Base-by-base conservation (phyloP, 2,329 filamentous ascomycete species). In the Golovinomyces cichoracearum region DNA sequence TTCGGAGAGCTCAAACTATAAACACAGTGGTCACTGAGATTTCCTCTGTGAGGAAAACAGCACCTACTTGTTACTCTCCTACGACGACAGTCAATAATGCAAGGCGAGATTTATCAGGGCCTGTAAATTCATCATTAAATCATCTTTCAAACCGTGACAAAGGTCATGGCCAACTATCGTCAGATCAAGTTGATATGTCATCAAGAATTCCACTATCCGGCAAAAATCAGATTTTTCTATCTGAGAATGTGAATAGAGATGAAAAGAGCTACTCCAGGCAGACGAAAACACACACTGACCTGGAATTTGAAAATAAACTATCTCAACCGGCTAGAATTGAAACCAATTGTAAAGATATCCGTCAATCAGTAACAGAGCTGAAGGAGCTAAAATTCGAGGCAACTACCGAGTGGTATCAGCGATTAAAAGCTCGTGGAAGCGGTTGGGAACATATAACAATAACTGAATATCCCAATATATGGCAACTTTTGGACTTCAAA, bases 401-500 rank as follows among this genome's bases (percentile, higher is more conserved):
- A 12, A 53, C 52, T n/a, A 48, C 42, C 3, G 45, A 23, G 15
- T 53, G 52, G 52, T 53, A 53, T 27, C 21, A 45, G 12, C 29
- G 45, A n/a, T 27, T 47, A 26, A 46, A 49, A 25, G n/a, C 22
- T 21, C 33, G 35, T 31, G 52, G 52, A 1, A 33, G 40, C 3
- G 46, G 27, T 1, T 53, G 52, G 52, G 45, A 52, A 38, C 52
- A 53, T 46, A 48, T 53, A 13, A 37, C 29, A 15, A 48, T 53
- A 22, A 31, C 22, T 10, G 48, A 49, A 27, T 26, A 41, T 31
- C 9, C 21, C 12, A 26, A 42, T 29, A 35, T 26, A 4, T 27
- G 25, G 29, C 26, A 48, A 31, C 6, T 48, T 12, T 26, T 48
- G 7, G 42, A 21, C 6, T 45, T 45, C 29, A 33, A n/a, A n/a